Evolutionary conservation across 73 alveolate genomes (phyloP).

Genomic region (Paramecium pentaurelia): DNA sequence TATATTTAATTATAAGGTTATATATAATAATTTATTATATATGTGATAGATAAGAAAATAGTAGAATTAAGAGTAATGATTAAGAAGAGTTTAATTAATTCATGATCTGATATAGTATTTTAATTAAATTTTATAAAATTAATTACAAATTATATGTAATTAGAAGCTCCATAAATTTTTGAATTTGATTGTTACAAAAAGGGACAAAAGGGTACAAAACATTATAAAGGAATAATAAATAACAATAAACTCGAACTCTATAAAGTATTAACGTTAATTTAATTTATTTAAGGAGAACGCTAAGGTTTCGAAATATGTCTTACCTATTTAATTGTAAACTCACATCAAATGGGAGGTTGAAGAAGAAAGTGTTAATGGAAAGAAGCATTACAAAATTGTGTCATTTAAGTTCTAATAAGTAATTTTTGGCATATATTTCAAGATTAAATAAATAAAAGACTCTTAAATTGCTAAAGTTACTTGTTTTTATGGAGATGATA

Average conservation of each 20-base stretch:
- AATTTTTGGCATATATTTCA: background rate
- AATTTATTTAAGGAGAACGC: background rate
- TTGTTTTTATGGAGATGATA: background rate
- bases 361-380: background rate
- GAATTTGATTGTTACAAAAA: constrained; percentile 4
- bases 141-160: background rate
- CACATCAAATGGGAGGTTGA: constrained; percentile 39
- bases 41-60: background rate
- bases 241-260: background rate
- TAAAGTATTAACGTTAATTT: background rate
- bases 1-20: background rate
- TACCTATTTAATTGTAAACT: constrained; percentile 19
- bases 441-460: background rate
- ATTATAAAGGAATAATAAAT: background rate
- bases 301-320: background rate
- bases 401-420: constrained; percentile 15
- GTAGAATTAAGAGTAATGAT: background rate
- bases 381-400: background rate
- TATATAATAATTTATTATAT: background rate
- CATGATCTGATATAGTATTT: background rate
- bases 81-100: background rate
- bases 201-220: background rate
- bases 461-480: background rate
- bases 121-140: background rate
- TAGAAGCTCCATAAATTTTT: background rate